Evolutionary conservation across 495 filamentous ascomycete species (phyloP), one percentile per base, ranked within the genome.

Genomic region (Aspergillus saccharolyticus): DNA sequence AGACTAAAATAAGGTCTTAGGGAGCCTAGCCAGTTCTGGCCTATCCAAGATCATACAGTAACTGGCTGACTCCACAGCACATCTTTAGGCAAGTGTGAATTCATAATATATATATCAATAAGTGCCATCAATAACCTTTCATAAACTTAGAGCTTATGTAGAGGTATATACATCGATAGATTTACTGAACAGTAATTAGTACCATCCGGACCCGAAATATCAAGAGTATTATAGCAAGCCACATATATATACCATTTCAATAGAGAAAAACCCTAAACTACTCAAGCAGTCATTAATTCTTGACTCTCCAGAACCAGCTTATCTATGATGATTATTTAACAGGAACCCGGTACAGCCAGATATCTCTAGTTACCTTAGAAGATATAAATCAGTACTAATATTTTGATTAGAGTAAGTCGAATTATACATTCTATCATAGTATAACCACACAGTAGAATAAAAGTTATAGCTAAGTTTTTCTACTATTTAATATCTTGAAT

Each of bases 111-210:
- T 18, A n/a, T n/a, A n/a, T n/a, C n/a, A n/a, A n/a, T n/a, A n/a
- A n/a, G n/a, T n/a, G n/a, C n/a, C 15, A 22, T 52, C 28, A 1
- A 52, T 15, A 12, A 49, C 18, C 25, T 52, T 52, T 17, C 50
- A 28, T 5, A 28, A 28, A 22, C 50, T 52, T 0, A 28, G 50
- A 19, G 25, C 14, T 25, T 25, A 19, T 42, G 1, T 1, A 55
- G 8, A 1, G 53, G 20, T 22, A 55, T 30, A 33, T 55, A 44
- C 52, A 52, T 52, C 9, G 76, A 71, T 10, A 63, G 57, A 18
- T 44, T 44, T 16, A 77, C 69, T 10, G 78, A 59, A 44, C 72
- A 77, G 25, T 52, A 61, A 51, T 78, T 74, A 16, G 62, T 46
- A 19, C 74, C 76, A 43, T 69, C 60, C 0, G 68, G 65, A 2